Conservation (phyloP, 495 filamentous ascomycete species). For the Xylaria scruposa region DNA sequence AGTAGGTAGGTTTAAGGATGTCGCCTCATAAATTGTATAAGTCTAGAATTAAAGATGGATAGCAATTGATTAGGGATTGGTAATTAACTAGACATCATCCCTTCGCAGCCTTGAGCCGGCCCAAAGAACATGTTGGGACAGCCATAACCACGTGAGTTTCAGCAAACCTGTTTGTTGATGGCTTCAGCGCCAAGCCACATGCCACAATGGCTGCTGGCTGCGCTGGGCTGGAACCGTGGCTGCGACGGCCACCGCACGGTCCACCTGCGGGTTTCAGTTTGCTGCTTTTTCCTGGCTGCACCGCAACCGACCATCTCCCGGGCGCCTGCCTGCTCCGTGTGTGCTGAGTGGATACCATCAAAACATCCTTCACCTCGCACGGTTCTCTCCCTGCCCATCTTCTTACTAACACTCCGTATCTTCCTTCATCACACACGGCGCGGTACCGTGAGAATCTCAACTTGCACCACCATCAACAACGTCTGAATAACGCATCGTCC, state of each 20-base stretch:
- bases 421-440: conserved; percentile 27
- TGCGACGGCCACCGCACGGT: conserved; percentile 16
- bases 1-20: not conserved
- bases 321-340: conserved; percentile 20
- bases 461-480: conserved; percentile 28
- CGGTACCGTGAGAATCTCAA: conserved; percentile 30
- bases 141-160: no score
- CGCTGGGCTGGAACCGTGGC: not conserved
- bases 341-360: conserved; percentile 26
- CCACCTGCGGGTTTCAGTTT: not conserved
- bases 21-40: not conserved
- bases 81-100: not conserved
- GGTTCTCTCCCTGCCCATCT: conserved; percentile 18
- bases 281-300: not conserved
- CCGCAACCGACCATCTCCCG: not conserved
- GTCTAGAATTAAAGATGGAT: not conserved
- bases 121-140: not conserved
- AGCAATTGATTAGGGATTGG: not conserved
- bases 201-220: no score
- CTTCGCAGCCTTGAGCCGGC: not conserved
- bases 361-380: conserved; percentile 24
- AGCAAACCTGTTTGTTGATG: no score
- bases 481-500: conserved; percentile 29
- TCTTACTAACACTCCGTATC: conserved; percentile 15
- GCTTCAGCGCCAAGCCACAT: not conserved